Percentiles rank a stretch among this genome's conserved stretches.
These are phyloP conservation scores for Lasiosphaeriaceae sp. DNA, from an alignment of 495 filamentous ascomycete species.

Conservation along the genomic window DNA sequence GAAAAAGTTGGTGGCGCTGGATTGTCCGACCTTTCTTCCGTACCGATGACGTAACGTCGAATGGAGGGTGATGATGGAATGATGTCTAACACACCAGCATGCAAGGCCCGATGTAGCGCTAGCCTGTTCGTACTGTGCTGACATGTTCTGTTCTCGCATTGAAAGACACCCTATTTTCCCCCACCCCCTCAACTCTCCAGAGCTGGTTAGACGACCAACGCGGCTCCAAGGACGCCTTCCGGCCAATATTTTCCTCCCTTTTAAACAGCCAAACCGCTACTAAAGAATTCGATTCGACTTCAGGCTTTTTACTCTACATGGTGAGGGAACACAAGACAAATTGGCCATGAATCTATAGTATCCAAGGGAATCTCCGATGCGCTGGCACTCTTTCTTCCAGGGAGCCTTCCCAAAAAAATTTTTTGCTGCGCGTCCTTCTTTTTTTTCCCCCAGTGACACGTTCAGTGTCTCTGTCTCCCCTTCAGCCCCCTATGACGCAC, in stretches of 20 bases:
- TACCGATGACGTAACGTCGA: constrained; percentile 31
- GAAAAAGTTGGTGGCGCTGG: constrained; percentile 14
- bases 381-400: no score
- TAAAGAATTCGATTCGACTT: neutral
- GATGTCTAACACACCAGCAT: constrained; percentile 20
- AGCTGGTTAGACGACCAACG: neutral
- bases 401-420: no score
- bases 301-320: neutral
- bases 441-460: neutral
- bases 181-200: neutral
- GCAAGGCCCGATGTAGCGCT: constrained; percentile 14
- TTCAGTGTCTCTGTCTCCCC: neutral
- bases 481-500: constrained; percentile 31
- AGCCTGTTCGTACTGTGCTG: constrained; percentile 26
- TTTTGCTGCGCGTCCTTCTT: neutral
- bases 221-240: neutral
- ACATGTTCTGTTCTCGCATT: constrained; percentile 7
- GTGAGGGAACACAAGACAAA: no score
- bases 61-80: constrained; percentile 20
- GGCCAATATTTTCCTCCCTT: neutral
- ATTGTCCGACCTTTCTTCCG: constrained; percentile 17
- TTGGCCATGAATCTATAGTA: no score
- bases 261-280: neutral
- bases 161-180: neutral
- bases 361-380: no score